Conservation (phyloP, 202 grass and related monocot species). For the Schoenoplectus triqueter region DNA sequence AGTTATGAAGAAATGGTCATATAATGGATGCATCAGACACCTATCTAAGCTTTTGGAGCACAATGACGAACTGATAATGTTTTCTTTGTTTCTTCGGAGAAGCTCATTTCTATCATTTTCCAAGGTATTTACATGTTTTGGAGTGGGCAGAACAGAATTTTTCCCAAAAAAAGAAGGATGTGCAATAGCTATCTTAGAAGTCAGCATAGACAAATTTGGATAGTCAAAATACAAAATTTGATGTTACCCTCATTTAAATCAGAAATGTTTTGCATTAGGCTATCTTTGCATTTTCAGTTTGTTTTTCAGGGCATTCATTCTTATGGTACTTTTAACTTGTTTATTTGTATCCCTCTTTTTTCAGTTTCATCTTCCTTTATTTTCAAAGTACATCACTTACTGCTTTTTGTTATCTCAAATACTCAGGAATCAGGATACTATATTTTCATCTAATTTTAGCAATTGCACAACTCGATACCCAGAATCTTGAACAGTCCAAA, state of each 20-base stretch:
- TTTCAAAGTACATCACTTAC: background rate
- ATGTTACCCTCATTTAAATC: background rate
- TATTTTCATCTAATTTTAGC: conserved; percentile 1
- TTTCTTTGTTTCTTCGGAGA: background rate
- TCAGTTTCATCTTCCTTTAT: background rate
- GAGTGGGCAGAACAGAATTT: background rate
- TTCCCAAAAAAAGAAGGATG: background rate
- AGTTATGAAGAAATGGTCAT: background rate
- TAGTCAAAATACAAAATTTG: background rate
- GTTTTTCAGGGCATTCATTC: background rate
- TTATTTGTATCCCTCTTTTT: background rate
- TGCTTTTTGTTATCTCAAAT: background rate
- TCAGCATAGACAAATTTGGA: background rate
- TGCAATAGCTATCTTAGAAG: background rate
- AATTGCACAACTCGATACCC: background rate
- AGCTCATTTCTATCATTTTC: background rate
- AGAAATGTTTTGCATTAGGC: background rate
- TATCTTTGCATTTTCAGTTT: background rate
- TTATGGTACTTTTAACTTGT: conserved; percentile 8
- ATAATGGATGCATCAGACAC: background rate
- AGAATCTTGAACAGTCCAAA: background rate
- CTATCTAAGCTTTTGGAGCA: background rate
- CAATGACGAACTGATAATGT: background rate
- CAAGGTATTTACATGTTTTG: background rate
- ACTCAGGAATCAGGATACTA: background rate